These are phyloP conservation scores for Blastobotrys terrestris DNA, from an alignment of 805 yeast species.

Conservation along the genomic window DNA sequence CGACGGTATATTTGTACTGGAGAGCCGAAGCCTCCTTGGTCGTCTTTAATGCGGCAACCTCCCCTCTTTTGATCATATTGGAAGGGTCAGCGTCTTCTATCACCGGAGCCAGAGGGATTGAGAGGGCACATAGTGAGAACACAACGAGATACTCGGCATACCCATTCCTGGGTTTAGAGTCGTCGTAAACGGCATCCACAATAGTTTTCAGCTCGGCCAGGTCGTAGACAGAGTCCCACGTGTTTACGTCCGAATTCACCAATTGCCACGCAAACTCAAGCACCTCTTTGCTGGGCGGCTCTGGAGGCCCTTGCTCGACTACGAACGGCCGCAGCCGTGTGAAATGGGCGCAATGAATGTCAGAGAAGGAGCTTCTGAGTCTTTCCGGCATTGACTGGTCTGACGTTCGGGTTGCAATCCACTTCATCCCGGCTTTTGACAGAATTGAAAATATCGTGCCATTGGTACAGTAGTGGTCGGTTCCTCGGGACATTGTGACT, in stretches of 20 bases:
- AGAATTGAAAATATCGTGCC: constrained; percentile 33
- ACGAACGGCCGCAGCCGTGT: constrained; percentile 8
- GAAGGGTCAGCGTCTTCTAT: not conserved
- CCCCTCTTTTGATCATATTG: not conserved
- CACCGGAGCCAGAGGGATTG: constrained; percentile 5
- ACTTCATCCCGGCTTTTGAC: constrained; percentile 36
- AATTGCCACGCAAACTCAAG: not conserved
- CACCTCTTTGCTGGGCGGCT: constrained; percentile 6
- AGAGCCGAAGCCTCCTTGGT: not conserved
- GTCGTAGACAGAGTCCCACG: constrained; percentile 8
- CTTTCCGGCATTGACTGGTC: constrained; percentile 9
- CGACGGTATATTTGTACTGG: constrained; percentile 1
- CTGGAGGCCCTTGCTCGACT: not conserved
- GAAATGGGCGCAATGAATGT: constrained; percentile 7
- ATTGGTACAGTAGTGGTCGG: constrained; percentile 7
- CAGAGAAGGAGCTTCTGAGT: constrained; percentile 7
- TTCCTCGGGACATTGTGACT: constrained; percentile 11
- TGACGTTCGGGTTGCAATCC: constrained; percentile 31
- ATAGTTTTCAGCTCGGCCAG: constrained; percentile 9
- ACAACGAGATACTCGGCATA: constrained; percentile 15
- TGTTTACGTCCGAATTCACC: constrained; percentile 6
- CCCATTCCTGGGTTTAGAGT: constrained; percentile 14
- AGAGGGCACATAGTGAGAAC: constrained; percentile 6
- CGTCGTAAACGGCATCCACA: constrained; percentile 6
- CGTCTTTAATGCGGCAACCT: not conserved